Conservation (phyloP, 75 land plant species). For the Cupressus sempervirens region DNA sequence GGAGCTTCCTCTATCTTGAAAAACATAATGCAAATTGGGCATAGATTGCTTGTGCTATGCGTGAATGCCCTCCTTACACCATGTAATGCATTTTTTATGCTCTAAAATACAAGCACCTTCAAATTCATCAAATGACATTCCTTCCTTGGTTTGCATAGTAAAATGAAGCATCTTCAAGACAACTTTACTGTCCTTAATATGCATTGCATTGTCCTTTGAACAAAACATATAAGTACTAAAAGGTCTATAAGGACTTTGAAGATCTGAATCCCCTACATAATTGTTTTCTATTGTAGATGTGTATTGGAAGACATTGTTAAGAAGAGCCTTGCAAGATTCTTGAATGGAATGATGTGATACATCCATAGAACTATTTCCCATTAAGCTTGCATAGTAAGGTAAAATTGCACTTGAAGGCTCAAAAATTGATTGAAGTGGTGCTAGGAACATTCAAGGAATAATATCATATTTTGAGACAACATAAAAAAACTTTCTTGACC, state of each 20-base stretch:
- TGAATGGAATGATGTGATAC: neutral
- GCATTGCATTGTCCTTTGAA: constrained; percentile 22
- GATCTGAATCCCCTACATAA: neutral
- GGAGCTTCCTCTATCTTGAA: too few relatives aligned
- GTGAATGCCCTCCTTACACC: too few relatives aligned
- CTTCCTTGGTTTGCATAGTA: constrained; percentile 8
- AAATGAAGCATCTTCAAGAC: constrained; percentile 47
- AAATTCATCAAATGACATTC: neutral
- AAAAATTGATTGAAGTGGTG: constrained; percentile 37
- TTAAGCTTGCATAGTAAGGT: constrained; percentile 14
- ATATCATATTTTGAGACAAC: constrained; percentile 48
- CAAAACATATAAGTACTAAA: constrained; percentile 49
- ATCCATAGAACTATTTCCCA: neutral
- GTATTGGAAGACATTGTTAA: neutral
- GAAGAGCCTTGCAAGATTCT: constrained; percentile 8
- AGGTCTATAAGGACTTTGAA: constrained; percentile 53
- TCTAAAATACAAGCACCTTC: neutral
- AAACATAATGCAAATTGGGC: too few relatives aligned
- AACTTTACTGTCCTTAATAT: constrained; percentile 41
- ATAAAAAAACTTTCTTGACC: constrained; percentile 42
- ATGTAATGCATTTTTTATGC: too few relatives aligned
- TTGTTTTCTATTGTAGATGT: neutral
- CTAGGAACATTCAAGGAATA: constrained; percentile 49
- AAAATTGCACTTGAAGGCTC: constrained; percentile 28
- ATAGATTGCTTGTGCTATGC: too few relatives aligned